Evolutionary conservation across 306 rosid species (phyloP), one percentile per base, ranked within the genome.

Genomic region (Vicia villosa): DNA sequence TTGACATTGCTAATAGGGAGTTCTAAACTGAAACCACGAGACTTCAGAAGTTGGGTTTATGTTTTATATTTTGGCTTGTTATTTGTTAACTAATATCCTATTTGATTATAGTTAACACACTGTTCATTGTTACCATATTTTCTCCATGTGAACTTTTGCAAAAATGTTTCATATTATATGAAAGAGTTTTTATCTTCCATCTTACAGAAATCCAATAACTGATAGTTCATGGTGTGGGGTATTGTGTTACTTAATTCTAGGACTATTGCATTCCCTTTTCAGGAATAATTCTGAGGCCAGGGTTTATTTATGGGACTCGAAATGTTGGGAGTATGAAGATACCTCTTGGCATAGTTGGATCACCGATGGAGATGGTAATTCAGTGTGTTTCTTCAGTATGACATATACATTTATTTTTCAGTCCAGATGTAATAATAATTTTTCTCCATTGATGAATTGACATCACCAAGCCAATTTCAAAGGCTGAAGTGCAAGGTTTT

Each of bases 261-360:
- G 42, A 77, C 59, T 16, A 52, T 62, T 54, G 7, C 63, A 24
- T 85, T 75, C 50, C 64, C 32, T 71, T 82, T 82, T 66, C 92
- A 94, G 98, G 98, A 80, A 86, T 94, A 82, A 77, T 94, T 78
- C 78, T 94, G 86, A 90, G 97, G 79, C 97, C 97, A 14, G 98
- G 96, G 26, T 90, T 94, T 86, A 90, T 94, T 59, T 87, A 94
- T 60, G 98, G 98, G 75, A 88, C 98, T 55, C 97, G 98, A 63
- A 81, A 74, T 36, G 90, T 86, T 72, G 95, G 98, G 76, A 84
- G 92, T 63, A 16, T 87, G 80, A 94, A 88, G 84, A 47, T 94
- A 70, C 97, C 98, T 72, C 82, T 90, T 19, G 93, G 96, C 42
- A 76, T 82, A 57, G 81, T 94, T 56, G 98, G 98, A 70, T 85